Evolutionary conservation across 2,329 filamentous ascomycete genomes (phyloP).

Genomic region (Orbilia javanica): DNA sequence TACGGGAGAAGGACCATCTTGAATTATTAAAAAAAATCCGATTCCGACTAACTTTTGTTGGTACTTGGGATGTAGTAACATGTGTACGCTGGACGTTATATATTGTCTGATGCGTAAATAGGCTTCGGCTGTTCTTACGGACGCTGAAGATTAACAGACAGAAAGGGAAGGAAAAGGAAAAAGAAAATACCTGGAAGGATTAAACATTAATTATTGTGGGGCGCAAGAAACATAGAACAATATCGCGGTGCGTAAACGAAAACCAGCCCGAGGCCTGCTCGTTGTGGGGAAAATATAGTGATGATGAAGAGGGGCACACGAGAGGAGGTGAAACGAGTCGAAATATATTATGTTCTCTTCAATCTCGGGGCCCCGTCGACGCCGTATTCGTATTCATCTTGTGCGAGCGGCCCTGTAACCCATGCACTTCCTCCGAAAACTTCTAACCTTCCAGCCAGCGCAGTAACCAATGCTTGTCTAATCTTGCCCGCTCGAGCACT

Average conservation of each 20-base stretch:
- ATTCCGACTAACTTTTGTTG: neutral
- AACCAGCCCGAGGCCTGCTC: conserved; percentile 15
- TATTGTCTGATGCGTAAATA: neutral
- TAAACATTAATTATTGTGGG: neutral
- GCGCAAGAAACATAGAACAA: neutral
- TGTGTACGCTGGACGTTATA: neutral
- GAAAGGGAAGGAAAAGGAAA: neutral
- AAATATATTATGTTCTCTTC: conserved; percentile 22
- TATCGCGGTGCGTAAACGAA: neutral
- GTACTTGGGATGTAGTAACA: neutral
- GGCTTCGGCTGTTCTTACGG: neutral
- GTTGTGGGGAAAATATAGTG: neutral
- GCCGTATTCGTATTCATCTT: conserved; percentile 32
- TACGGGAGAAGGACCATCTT: neutral
- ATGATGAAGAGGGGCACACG: neutral
- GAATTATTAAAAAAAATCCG: neutral
- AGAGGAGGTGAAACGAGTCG: neutral
- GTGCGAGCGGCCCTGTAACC: conserved; percentile 36
- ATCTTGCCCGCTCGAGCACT: conserved; percentile 65
- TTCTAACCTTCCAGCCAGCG: conserved; percentile 57
- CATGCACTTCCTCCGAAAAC: conserved; percentile 44
- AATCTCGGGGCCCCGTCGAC: conserved; percentile 33
- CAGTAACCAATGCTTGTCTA: conserved; percentile 52
- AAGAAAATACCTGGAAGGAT: neutral
- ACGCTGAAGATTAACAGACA: neutral